Evolutionary conservation across 495 filamentous ascomycete species (phyloP), one percentile per base, ranked within the genome.

Genomic region (Talaromyces borbonicus): DNA sequence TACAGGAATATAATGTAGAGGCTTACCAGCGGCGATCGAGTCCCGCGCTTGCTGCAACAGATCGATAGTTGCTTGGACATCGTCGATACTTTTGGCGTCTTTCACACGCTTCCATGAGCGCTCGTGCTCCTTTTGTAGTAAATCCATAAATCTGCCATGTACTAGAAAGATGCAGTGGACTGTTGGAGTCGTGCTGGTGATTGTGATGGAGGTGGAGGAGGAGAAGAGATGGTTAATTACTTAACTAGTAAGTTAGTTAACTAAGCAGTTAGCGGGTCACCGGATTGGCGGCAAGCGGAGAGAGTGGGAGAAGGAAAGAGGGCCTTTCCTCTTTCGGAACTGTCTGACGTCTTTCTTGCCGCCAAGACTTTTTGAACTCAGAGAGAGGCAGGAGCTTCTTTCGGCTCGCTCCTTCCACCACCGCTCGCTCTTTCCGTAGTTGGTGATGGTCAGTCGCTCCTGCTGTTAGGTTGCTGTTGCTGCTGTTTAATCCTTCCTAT

Each of bases 31-130:
- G 48, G 77, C 79, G 49, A 90, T 83, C 33, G 72, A 58, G 36
- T 88, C 77, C 35, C 86, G 74, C 14, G 89, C 85, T 9, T 68
- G 71, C 52, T 78, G 75, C 20, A 98, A 75, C 38, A 83, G 65
- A 46, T 87, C 78, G 41, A 98, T 85, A 44, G 84, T 82, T 26
- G 73, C 72, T 57, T 95, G 86, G 2, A 94, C 81, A 75, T 88
- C 80, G 23, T 78, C 66, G 15, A 90, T 74, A 16, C 78, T 61
- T 49, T 84, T 75, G 1, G 74, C 74, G 12, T 88, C 77, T 54
- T 84, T 87, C n/a, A 75, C 69, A 52, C 73, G 77, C 59, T 74
- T 80, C 48, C 66, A 69, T n/a, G 93, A 72, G 54, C 78, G 72
- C 36, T 80, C 75, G 46, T 88, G 74, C 50, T 90, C 87, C 51